Evolutionary conservation across 176 grass and related monocot species (phyloP), one percentile per base, ranked within the genome.

Genomic region (Neostapfia colusana): DNA sequence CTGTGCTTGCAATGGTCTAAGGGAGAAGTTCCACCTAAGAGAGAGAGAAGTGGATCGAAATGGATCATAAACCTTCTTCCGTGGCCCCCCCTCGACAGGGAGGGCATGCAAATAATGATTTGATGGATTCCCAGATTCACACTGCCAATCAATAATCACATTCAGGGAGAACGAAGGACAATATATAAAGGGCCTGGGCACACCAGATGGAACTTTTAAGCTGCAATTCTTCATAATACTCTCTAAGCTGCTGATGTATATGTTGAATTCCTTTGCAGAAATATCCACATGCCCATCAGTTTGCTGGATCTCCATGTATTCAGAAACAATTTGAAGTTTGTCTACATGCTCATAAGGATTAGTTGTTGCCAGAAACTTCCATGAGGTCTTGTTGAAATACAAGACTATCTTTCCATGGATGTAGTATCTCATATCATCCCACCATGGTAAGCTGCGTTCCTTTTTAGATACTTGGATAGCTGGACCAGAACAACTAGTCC

Each of bases 91-190:
- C 81, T 99, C 95, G 49, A 80, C 58, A 56, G 95, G 95, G 65
- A 99, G 89, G 24, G 95, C 95, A 82, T 99, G 91, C 79, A 99
- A 90, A 84, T 99, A 99, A 76, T 99, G 95, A 90, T 95, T 95
- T 61, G 89, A 77, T 60, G 95, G 89, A 75, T 80, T 88, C 11
- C 91, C 83, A 81, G 95, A 99, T 81, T 99, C 91, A 81, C 95
- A 99, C 72, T 99, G 89, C 95, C 95, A 99, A 78, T 95, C 91
- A 51, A 95, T 95, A 79, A 88, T 77, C 63, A 99, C 95, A 84
- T 92, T 88, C 56, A 99, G 87, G 46, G 91, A 92, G 85, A 99
- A 99, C 49, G 83, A 83, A 80, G 95, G 89, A 68, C 89, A 85
- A 78, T 92, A 86, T 53, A 99, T 83, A 76, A 95, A 99, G 79